Base-by-base conservation (phyloP, 2,329 filamentous ascomycete species). In the Fusarium sp. region DNA sequence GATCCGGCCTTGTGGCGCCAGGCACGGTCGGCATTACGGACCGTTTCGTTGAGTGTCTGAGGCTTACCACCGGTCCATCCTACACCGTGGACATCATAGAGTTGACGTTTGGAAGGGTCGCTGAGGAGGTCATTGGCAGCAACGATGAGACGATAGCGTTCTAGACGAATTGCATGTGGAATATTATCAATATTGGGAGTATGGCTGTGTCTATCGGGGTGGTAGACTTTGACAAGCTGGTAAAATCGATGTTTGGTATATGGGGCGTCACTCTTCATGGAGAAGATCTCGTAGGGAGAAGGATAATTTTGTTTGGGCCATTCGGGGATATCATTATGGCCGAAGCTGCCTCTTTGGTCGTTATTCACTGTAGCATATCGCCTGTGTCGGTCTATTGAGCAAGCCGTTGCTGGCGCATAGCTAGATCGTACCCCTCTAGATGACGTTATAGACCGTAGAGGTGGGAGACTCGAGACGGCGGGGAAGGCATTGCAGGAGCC, bases 161-260 rank as follows among this genome's bases (percentile, higher is more conserved):
- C 93, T n/a, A 96, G 84, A 66, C 91, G 91, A 30, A 88, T 86
- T 27, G 87, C 81, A 22, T 87, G 85, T 0, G 92, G 68, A 46
- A 76, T 59, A n/a, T 67, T 58, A 44, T 74, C 59, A 48, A 70
- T 57, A 43, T 71, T 54, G 15, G 65, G 32, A 51, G 62, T 38
- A 68, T 83, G 80, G 67, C 63, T 68, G 66, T 82, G 84, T 63
- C 87, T 88, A 80, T 99, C 96, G 0, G 96, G 96, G 77, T 99
- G 96, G 82, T 99, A 99, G 48, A 97, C 85, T 83, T 98, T 99
- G 62, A 97, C 96, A 55, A 99, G 88, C 76, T 95, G 88, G 80
- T 97, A 96, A 85, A 94, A 99, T 64, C 89, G 89, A 45, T 86
- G 82, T 81, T 99, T 98, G 67, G 88, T 91, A 80, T 99, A 98